Evolutionary conservation across 2,329 filamentous ascomycete species (phyloP).

Genomic region (Dothidotthia symphoricarpi): DNA sequence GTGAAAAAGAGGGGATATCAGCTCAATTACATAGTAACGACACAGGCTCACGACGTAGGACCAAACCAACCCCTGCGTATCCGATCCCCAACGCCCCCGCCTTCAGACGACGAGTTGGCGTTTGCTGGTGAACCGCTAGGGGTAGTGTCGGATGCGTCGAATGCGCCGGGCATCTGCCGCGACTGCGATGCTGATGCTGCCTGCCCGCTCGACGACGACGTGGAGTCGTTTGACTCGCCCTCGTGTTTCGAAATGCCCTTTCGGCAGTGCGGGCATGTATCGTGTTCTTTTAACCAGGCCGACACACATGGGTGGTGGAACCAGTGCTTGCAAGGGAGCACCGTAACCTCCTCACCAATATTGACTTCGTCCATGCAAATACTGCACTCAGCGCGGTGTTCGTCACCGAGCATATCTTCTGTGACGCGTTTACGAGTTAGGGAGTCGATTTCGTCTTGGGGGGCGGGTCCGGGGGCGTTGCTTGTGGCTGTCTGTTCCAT

Average conservation of each 20-base stretch:
- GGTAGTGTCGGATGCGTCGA: constrained; percentile 12
- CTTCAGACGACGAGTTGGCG: constrained; percentile 8
- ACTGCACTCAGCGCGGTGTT: constrained; percentile 75
- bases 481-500: constrained; percentile 80
- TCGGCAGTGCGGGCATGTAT: constrained; percentile 85
- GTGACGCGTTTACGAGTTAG: constrained; percentile 71
- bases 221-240: constrained; percentile 13
- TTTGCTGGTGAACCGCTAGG: constrained; percentile 6
- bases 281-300: constrained; percentile 83
- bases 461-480: constrained; percentile 78
- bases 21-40: too few species aligned
- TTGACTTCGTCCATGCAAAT: constrained; percentile 90
- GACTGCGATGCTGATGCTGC: constrained; percentile 8
- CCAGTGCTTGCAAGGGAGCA: constrained; percentile 88
- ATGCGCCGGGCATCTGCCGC: constrained; percentile 33
- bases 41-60: constrained; percentile 19
- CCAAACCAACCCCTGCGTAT: constrained; percentile 39
- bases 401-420: constrained; percentile 65
- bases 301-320: constrained; percentile 83
- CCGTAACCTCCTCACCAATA: constrained; percentile 69
- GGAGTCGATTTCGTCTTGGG: constrained; percentile 68
- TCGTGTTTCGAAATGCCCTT: constrained; percentile 49
- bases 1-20: too few species aligned
- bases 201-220: constrained; percentile 7
- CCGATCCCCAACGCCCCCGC: constrained; percentile 25